phyloP scores from a whole-genome alignment of 2,329 filamentous ascomycete species.

The Cladosporium phlei region DNA sequence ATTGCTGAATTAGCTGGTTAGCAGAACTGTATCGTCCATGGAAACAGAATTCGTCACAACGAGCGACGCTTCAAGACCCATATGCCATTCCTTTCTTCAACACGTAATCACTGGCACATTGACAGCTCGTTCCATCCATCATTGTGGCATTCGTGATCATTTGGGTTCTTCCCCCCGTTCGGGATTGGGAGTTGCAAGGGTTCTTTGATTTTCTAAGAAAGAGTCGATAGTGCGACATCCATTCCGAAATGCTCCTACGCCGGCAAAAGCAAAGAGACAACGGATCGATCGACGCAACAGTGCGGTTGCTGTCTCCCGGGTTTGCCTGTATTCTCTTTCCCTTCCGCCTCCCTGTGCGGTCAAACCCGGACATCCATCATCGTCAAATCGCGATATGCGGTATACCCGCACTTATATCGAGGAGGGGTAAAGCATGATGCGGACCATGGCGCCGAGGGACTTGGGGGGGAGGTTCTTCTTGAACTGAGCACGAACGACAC shows the following conservation, averaged over 20 bases:
- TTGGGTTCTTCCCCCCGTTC: slow-evolving; percentile 7
- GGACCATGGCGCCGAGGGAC: slow-evolving; percentile 70
- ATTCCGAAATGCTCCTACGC: slow-evolving; percentile 12
- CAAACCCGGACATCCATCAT: slow-evolving; percentile 13
- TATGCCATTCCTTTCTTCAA: too few relatives aligned
- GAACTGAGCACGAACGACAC: slow-evolving; percentile 97
- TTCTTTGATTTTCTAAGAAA: slow-evolving; percentile 12
- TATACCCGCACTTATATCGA: slow-evolving; percentile 31
- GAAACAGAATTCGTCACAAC: too few relatives aligned
- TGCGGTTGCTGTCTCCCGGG: slow-evolving; percentile 6
- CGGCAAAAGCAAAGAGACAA: slow-evolving; percentile 11
- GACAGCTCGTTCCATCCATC: too few relatives aligned
- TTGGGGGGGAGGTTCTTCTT: slow-evolving; percentile 89
- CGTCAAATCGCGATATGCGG: slow-evolving; percentile 1
- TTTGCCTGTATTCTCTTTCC: slow-evolving; percentile 1
- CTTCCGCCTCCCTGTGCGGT: slow-evolving; percentile 4
- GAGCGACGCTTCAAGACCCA: too few relatives aligned
- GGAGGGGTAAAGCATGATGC: slow-evolving; percentile 39
- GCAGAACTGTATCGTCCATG: too few relatives aligned
- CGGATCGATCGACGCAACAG: not conserved
- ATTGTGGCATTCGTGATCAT: slow-evolving; percentile 3
- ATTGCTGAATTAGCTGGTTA: too few relatives aligned
- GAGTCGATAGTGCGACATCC: slow-evolving; percentile 13
- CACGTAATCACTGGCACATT: too few relatives aligned
- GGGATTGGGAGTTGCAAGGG: slow-evolving; percentile 8